These are phyloP conservation scores for Aquilaria agallochum DNA, from an alignment of 441 rosid species.

Conservation along the genomic window DNA sequence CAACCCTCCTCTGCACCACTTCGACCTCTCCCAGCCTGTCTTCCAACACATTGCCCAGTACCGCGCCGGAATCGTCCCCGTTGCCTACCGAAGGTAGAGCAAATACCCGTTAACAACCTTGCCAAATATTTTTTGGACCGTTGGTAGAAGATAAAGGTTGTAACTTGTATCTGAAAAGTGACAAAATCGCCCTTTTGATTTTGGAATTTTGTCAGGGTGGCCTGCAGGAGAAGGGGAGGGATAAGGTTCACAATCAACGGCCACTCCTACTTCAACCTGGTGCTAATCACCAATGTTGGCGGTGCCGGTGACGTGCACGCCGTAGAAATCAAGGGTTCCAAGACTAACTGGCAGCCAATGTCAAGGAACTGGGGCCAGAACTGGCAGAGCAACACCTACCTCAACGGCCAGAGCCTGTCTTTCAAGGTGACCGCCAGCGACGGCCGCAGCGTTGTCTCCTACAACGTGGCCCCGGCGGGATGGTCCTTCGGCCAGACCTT, in stretches of 20 bases:
- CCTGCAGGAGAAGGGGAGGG: conserved; percentile 66
- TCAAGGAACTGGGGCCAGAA: conserved; percentile 82
- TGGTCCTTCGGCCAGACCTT: conserved; percentile 82
- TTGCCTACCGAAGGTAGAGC: conserved; percentile 53
- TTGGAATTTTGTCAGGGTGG: conserved; percentile 35
- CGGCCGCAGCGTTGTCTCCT: conserved; percentile 44
- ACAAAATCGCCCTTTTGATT: not conserved
- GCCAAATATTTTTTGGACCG: conserved; percentile 14
- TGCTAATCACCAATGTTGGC: conserved; percentile 65
- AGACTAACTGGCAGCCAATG: conserved; percentile 62
- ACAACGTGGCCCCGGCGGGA: conserved; percentile 50
- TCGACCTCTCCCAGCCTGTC: conserved; percentile 72
- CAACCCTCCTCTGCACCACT: conserved; percentile 72
- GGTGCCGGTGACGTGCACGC: conserved; percentile 69
- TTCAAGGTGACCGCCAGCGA: conserved; percentile 67
- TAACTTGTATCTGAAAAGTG: not conserved
- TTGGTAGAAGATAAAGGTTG: conserved; percentile 29
- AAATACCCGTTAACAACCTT: not conserved
- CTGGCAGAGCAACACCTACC: conserved; percentile 70
- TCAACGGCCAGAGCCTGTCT: conserved; percentile 68
- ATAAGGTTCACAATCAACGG: conserved; percentile 70
- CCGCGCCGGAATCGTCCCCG: conserved; percentile 71
- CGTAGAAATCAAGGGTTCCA: conserved; percentile 55
- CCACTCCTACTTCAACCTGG: conserved; percentile 73
- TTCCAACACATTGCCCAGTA: conserved; percentile 74